Evolutionary conservation across 2,329 filamentous ascomycete genomes (phyloP), one percentile per base, ranked within the genome.

Genomic region (Sporothrix protearum): DNA sequence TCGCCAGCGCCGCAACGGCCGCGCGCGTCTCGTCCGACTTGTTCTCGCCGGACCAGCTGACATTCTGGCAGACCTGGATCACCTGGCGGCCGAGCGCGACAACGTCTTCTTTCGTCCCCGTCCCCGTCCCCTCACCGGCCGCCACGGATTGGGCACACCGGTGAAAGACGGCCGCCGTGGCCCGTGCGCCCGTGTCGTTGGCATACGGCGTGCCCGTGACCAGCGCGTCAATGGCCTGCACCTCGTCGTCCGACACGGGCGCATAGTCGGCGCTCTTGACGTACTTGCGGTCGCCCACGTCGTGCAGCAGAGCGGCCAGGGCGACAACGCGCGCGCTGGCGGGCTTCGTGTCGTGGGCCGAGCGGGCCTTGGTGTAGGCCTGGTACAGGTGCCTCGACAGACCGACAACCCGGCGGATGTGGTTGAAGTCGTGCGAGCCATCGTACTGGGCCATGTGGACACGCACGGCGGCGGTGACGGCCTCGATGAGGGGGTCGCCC

Each of bases 261-360:
- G 86, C 83, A 3, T 83, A 77, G 77, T 90, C 86, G 75, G 90
- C 83, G 71, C 84, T 85, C 0, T 83, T 77, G 19, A 89, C 80
- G 79, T 97, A 97, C 81, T 97, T 97, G 79, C 87, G 89, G 82
- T 97, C 94, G 73, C 92, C 93, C 22, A 97, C 90, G 77, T 97
- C 94, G 81, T 97, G 94, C n/a, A 95, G 86, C 4, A 94, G 85
- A 1, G 92, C 92, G 1, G 88, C 84, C 33, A 96, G 88, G 36
- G 88, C 87, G 74, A 96, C 84, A 33, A 89, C 80, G 12, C 83
- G 82, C 3, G 81, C 81, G 78, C 92, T 85, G 39, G 82, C 55
- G 0, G 28, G 19, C 30, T 47, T 42, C 9, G 42, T 51, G 3
- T 28, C 16, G 51, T 75, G n/a, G 33, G 4, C 33, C 3, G 33